Conservation (phyloP, 352 stramenopile species). For the Lagenidium sp. region DNA sequence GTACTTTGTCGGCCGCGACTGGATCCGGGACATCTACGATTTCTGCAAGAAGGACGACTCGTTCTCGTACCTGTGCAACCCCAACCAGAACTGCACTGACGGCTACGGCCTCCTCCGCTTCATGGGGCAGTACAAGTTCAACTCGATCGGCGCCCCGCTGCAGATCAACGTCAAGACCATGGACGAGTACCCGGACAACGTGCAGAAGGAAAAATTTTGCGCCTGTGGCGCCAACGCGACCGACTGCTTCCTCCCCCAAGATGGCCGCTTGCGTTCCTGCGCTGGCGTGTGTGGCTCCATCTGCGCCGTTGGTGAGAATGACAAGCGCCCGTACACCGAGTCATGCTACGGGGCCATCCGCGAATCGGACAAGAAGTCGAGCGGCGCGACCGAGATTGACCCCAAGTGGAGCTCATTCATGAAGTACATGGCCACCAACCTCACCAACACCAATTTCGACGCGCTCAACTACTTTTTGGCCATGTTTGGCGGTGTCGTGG, state of each 20-base stretch:
- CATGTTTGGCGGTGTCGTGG: constrained; percentile 34
- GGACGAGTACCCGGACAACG: constrained; percentile 22
- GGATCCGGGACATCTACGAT: constrained; percentile 63
- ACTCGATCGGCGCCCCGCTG: constrained; percentile 44
- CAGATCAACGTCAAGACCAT: constrained; percentile 71
- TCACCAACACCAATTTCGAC: constrained; percentile 22
- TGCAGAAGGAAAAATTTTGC: constrained; percentile 43
- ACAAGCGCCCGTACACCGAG: constrained; percentile 24
- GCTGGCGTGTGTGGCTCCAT: constrained; percentile 49
- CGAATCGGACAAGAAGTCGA: neutral
- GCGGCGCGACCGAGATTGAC: neutral
- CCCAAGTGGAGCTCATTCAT: constrained; percentile 30
- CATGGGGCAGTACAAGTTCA: constrained; percentile 62
- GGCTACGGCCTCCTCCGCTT: constrained; percentile 39
- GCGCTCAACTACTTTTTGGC: constrained; percentile 48
- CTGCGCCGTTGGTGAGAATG: constrained; percentile 27
- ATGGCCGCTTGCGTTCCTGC: constrained; percentile 36
- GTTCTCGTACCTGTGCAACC: constrained; percentile 37
- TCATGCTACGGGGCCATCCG: constrained; percentile 24
- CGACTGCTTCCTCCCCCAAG: constrained; percentile 41
- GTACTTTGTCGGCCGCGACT: constrained; percentile 60
- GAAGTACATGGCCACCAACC: constrained; percentile 29
- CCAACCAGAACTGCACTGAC: constrained; percentile 42
- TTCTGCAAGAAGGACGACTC: constrained; percentile 48
- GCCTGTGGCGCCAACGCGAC: constrained; percentile 23